phyloP scores from a whole-genome alignment of 2,329 filamentous ascomycete species.

The Verticillium nonalfalfae region DNA sequence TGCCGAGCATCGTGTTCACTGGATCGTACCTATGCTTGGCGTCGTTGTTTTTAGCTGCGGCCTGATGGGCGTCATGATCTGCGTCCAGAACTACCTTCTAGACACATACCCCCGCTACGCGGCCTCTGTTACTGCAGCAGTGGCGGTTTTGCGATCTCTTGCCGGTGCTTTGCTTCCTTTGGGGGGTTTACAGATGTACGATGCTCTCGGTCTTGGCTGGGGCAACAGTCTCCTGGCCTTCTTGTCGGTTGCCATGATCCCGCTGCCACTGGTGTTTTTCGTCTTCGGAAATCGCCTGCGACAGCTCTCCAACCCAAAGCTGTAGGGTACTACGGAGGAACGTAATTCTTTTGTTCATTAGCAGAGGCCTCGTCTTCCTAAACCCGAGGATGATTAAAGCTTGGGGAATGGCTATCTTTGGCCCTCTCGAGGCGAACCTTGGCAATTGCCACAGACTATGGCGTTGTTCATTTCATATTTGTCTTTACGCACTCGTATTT shows the following conservation, averaged over 20 bases:
- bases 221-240: conserved; percentile 33
- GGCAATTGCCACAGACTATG: too few species aligned
- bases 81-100: conserved; percentile 56
- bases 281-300: conserved; percentile 28
- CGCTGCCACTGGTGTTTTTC: conserved; percentile 29
- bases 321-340: not conserved
- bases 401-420: too few species aligned
- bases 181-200: conserved; percentile 29
- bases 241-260: conserved; percentile 27
- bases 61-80: conserved; percentile 25
- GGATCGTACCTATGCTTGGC: conserved; percentile 49
- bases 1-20: conserved; percentile 45
- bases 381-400: too few species aligned
- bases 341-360: too few species aligned
- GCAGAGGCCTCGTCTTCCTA: too few species aligned
- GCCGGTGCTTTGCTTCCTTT: conserved; percentile 31
- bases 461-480: too few species aligned
- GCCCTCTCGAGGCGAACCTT: too few species aligned
- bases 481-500: too few species aligned
- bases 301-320: conserved; percentile 11
- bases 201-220: conserved; percentile 32
- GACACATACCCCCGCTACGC: conserved; percentile 39
- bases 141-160: conserved; percentile 28
- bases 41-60: conserved; percentile 41
- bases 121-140: conserved; percentile 31